A percentile compares a stretch with the other conserved stretches of the same genome.
Conservation (phyloP, 2,329 filamentous ascomycete genomes). For the Aspergillus sp. region DNA sequence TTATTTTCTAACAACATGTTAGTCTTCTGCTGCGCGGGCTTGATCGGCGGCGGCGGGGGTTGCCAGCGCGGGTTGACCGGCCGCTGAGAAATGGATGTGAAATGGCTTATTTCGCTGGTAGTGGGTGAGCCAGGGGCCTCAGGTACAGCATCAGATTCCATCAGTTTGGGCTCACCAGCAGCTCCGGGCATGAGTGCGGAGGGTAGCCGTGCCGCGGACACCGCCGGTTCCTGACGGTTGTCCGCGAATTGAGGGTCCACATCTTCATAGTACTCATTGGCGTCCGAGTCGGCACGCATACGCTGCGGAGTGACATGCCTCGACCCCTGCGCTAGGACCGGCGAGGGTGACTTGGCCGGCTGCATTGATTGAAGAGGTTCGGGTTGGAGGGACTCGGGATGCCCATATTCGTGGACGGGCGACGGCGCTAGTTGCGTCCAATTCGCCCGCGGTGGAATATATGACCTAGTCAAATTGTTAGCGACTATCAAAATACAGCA, state of each 20-base stretch:
- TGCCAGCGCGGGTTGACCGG: slow-evolving; percentile 83
- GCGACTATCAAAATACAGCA: background rate
- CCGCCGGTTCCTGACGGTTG: slow-evolving; percentile 21
- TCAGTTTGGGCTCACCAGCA: slow-evolving; percentile 31
- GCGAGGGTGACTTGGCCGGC: slow-evolving; percentile 9
- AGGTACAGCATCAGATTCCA: slow-evolving; percentile 55
- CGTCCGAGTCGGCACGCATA: slow-evolving; percentile 9
- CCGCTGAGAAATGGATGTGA: slow-evolving; percentile 83
- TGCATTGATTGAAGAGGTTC: slow-evolving; percentile 5
- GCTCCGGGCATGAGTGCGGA: slow-evolving; percentile 32
- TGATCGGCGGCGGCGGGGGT: slow-evolving; percentile 33
- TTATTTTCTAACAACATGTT: slow-evolving; percentile 71
- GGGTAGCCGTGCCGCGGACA: slow-evolving; percentile 17
- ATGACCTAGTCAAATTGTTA: slow-evolving; percentile 20
- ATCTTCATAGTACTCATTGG: slow-evolving; percentile 75
- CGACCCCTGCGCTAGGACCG: slow-evolving; percentile 14
- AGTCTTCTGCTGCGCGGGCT: slow-evolving; percentile 46
- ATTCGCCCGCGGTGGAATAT: slow-evolving; percentile 40
- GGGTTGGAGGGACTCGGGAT: too few species aligned
- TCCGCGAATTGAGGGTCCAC: slow-evolving; percentile 78
- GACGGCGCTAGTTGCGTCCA: slow-evolving; percentile 22
- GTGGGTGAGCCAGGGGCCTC: slow-evolving; percentile 61
- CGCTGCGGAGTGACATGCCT: slow-evolving; percentile 16
- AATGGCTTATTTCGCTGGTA: slow-evolving; percentile 71
- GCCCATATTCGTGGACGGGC: slow-evolving; percentile 12